phyloP scores from a whole-genome alignment of 2,329 filamentous ascomycete genomes.

The Lasiodiplodia sp. region DNA sequence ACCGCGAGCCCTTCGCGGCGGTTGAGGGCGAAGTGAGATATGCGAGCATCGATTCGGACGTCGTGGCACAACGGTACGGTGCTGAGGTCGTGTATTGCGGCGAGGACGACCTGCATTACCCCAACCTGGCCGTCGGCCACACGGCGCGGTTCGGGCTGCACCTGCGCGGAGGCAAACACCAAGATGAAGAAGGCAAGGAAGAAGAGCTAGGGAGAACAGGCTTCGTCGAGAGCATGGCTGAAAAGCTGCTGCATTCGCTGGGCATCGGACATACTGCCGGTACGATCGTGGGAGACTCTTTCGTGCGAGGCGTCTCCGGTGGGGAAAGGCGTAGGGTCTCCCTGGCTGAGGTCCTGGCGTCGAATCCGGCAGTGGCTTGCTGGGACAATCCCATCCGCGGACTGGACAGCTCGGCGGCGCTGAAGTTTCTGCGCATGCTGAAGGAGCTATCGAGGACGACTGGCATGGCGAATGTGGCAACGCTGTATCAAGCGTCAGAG shows the following conservation, averaged over 20 bases:
- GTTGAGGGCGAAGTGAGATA: slow-evolving; percentile 64
- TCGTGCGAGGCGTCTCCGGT: slow-evolving; percentile 67
- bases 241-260: slow-evolving; percentile 67
- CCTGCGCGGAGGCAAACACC: slow-evolving; percentile 65
- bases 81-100: slow-evolving; percentile 77
- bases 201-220: slow-evolving; percentile 44
- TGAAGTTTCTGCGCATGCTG: slow-evolving; percentile 75
- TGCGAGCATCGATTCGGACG: slow-evolving; percentile 40
- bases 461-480: slow-evolving; percentile 69
- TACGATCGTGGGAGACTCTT: slow-evolving; percentile 78
- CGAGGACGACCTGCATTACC: slow-evolving; percentile 79
- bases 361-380: slow-evolving; percentile 44
- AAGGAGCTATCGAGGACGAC: slow-evolving; percentile 51
- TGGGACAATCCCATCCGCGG: slow-evolving; percentile 73
- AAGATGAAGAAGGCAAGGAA: slow-evolving; percentile 33
- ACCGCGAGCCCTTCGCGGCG: slow-evolving; percentile 64
- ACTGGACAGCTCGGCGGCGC: slow-evolving; percentile 74
- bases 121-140: slow-evolving; percentile 75
- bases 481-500: slow-evolving; percentile 72
- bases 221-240: slow-evolving; percentile 68
- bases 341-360: slow-evolving; percentile 58
- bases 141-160: slow-evolving; percentile 77
- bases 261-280: slow-evolving; percentile 73
- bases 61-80: slow-evolving; percentile 61
- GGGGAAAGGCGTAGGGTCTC: slow-evolving; percentile 58